Percentiles rank a stretch among this genome's conserved stretches.
phyloP scores from a whole-genome alignment of 345 rosid genomes.

The Noccaea bulbosa region DNA sequence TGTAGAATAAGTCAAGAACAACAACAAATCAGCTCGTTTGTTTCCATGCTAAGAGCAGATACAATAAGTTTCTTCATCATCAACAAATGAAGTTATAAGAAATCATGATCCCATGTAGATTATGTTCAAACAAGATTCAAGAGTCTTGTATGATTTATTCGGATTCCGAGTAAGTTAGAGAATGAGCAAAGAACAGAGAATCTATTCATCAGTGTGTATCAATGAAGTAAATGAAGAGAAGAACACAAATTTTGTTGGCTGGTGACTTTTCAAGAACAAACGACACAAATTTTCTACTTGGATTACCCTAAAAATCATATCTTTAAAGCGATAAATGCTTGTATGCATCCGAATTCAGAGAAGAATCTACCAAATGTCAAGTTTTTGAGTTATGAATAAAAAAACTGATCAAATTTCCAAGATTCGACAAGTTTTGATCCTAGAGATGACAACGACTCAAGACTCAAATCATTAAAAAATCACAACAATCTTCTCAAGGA shows the following conservation, averaged over 20 bases:
- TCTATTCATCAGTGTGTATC: no score
- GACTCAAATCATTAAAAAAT: no score
- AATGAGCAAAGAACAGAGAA: neutral
- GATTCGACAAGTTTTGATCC: no score
- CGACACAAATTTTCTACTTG: neutral
- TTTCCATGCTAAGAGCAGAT: slow-evolving; percentile 2
- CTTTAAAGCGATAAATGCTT: no score
- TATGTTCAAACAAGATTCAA: neutral
- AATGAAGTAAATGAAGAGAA: neutral
- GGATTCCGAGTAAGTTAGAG: slow-evolving; percentile 6
- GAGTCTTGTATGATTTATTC: neutral
- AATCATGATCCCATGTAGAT: neutral
- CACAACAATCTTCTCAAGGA: no score
- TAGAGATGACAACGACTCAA: no score
- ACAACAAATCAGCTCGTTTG: neutral
- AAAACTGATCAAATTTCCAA: no score
- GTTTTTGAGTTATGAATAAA: no score
- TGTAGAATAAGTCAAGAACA: neutral
- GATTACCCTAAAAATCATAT: neutral
- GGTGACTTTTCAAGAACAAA: neutral
- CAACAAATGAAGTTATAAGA: neutral
- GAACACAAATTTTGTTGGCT: neutral
- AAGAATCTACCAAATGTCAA: no score
- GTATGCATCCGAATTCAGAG: no score
- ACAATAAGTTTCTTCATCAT: neutral